phyloP scores from a whole-genome alignment of 108 stramenopile species.

The Cyclotella choctawhatcheeana region DNA sequence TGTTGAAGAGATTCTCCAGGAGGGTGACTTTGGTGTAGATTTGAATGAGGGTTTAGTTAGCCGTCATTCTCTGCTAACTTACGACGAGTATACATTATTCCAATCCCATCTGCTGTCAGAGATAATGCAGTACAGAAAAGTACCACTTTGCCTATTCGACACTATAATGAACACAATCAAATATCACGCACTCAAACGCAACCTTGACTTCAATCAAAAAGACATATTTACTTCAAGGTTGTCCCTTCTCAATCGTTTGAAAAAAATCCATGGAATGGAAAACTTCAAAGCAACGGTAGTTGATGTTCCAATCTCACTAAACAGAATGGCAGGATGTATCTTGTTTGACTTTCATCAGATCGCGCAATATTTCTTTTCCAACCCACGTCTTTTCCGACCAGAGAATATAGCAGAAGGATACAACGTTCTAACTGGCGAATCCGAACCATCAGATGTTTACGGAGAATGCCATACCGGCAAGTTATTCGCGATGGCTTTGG shows the following conservation, averaged over 20 bases:
- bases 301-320: background rate
- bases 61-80: no score
- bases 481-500: background rate
- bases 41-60: no score
- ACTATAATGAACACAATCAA: background rate
- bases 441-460: background rate
- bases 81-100: no score
- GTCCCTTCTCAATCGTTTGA: background rate
- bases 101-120: background rate
- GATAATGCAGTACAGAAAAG: background rate
- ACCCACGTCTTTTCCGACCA: background rate
- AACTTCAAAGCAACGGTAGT: background rate
- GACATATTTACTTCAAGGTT: background rate
- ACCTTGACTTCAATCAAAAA: conserved; percentile 2
- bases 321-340: background rate
- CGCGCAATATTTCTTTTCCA: background rate
- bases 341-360: background rate
- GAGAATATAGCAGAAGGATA: conserved; percentile 1
- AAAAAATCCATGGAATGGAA: background rate
- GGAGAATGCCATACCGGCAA: conserved; percentile 12
- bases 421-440: background rate
- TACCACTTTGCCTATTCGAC: background rate
- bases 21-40: no score
- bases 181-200: background rate
- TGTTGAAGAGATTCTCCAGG: no score